These are phyloP conservation scores for Calonectria leucothoes DNA, from an alignment of 2,329 filamentous ascomycete species.

Conservation along the genomic window DNA sequence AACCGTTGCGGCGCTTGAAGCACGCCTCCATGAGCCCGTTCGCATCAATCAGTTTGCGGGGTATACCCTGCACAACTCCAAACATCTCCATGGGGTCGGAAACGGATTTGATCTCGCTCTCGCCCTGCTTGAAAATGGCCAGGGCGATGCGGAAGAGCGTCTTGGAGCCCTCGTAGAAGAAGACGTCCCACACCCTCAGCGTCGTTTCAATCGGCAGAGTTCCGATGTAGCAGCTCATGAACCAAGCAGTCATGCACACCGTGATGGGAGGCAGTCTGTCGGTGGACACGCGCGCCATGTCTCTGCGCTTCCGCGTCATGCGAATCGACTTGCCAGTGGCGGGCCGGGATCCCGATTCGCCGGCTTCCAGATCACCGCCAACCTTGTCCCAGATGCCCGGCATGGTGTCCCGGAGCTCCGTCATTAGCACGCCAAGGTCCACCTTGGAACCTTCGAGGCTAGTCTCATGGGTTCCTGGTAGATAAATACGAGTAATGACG, in stretches of 20 bases:
- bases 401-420: slow-evolving; percentile 82
- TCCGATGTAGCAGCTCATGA: slow-evolving; percentile 97
- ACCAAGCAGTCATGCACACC: slow-evolving; percentile 94
- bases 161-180: slow-evolving; percentile 95
- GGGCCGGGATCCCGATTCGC: slow-evolving; percentile 50
- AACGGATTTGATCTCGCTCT: slow-evolving; percentile 82
- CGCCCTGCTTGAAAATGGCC: slow-evolving; percentile 90
- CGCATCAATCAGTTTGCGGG: slow-evolving; percentile 82
- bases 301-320: slow-evolving; percentile 51
- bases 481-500: slow-evolving; percentile 87
- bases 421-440: slow-evolving; percentile 94
- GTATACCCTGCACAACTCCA: slow-evolving; percentile 89
- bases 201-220: slow-evolving; percentile 93
- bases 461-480: slow-evolving; percentile 92
- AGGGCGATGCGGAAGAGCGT: slow-evolving; percentile 93
- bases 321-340: slow-evolving; percentile 50
- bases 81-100: slow-evolving; percentile 95
- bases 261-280: slow-evolving; percentile 86
- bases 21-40: slow-evolving; percentile 86
- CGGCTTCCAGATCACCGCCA: slow-evolving; percentile 76
- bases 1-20: slow-evolving; percentile 82
- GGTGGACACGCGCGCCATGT: slow-evolving; percentile 53
- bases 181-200: slow-evolving; percentile 92
- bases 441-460: slow-evolving; percentile 93
- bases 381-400: slow-evolving; percentile 90